A percentile compares a stretch with the other conserved stretches of the same genome.
Evolutionary conservation across 306 rosid genomes (phyloP).

Genomic region (barrel medic (Medicago truncatula)): MtrunA17r5.0-ANR NC_053046.1:27934001-27934500

Average conservation of each 20-base stretch:
- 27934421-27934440: too few species aligned
- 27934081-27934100: not conserved
- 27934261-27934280: slow-evolving; percentile 70
- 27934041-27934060: not conserved
- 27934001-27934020: not conserved
- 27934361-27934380: too few species aligned
- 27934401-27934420: too few species aligned
- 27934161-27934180: slow-evolving; percentile 78
- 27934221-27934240: slow-evolving; percentile 69
- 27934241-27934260: slow-evolving; percentile 69
- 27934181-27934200: slow-evolving; percentile 47
- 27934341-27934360: too few species aligned
- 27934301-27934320: slow-evolving; percentile 63
- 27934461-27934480: too few species aligned
- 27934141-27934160: slow-evolving; percentile 52
- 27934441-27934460: too few species aligned
- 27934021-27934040: not conserved
- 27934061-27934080: not conserved
- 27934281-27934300: slow-evolving; percentile 73
- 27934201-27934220: slow-evolving; percentile 49
- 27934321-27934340: not conserved
- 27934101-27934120: slow-evolving; percentile 9
- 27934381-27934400: too few species aligned
- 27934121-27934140: too few species aligned
- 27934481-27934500: too few species aligned